Conservation (phyloP, 2,329 filamentous ascomycete genomes). For the Ceratocystis papillata region DNA sequence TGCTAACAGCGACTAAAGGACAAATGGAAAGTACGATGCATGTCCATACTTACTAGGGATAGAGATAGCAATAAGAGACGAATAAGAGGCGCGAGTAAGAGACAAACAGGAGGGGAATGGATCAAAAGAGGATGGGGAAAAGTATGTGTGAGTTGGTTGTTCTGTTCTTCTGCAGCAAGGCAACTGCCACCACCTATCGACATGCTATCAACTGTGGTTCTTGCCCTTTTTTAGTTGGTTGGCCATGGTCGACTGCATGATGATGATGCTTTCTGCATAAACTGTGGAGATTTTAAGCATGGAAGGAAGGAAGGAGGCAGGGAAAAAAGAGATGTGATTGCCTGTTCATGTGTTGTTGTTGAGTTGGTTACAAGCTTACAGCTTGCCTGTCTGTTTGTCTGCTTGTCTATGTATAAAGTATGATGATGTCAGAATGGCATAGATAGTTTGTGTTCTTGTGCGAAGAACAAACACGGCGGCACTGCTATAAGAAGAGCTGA, state of each 20-base stretch:
- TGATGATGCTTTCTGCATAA: slow-evolving; percentile 2
- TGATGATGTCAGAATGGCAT: too few species aligned
- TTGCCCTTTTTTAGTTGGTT: not conserved
- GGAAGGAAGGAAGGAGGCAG: slow-evolving; percentile 10
- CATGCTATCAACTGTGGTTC: not conserved
- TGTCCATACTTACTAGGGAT: not conserved
- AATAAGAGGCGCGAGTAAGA: not conserved
- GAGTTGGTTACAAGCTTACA: not conserved
- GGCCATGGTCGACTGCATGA: not conserved
- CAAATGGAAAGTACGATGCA: not conserved
- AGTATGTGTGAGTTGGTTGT: slow-evolving; percentile 1
- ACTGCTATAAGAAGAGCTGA: too few species aligned
- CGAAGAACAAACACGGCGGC: too few species aligned
- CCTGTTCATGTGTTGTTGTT: not conserved
- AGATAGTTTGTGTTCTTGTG: too few species aligned
- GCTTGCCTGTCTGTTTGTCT: not conserved
- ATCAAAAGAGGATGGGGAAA: not conserved
- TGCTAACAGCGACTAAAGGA: not conserved
- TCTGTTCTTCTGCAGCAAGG: not conserved
- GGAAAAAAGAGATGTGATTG: not conserved
- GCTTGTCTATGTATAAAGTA: not conserved
- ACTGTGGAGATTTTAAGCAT: slow-evolving; percentile 1
- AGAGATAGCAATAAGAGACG: not conserved
- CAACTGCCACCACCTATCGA: not conserved
- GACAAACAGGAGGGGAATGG: not conserved